Base-by-base conservation (phyloP, 148 eudicot genomes). In the Tetragonia tetragonoides region DNA sequence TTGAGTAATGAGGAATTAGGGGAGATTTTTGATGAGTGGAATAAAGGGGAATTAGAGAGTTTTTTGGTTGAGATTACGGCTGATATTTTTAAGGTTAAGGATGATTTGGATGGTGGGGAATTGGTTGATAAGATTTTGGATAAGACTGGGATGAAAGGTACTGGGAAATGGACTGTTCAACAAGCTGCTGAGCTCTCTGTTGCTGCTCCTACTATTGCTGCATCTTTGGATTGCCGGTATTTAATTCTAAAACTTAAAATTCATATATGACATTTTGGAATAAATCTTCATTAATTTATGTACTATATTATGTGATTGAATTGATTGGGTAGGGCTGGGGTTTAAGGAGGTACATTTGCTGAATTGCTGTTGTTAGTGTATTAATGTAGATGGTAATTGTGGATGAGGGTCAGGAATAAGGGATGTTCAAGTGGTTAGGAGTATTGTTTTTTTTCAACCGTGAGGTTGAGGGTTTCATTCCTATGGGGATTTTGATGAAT, bases 81-180 rank as follows among this genome's bases (percentile, higher is more conserved):
- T 0, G 95, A 93, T 81, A 93, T 93, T 41, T 93, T 93, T 38
- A 89, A 77, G 85, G 93, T 89, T 6, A 86, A 84, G 79, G 97
- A 92, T 78, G 87, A 87, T 2, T 69, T 82, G 16, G 93, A 77
- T 0, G 86, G 81, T 0, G 95, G 95, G 10, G 91, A 87, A 47
- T 84, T 93, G 75, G 93, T 93, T 39, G 97, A 93, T 82, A 89
- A 88, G 87, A 87, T 93, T 65, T 83, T 93, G 84, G 97, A 93
- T 76, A 91, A 91, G 84, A 91, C 97, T 0, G 97, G 95, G 62
- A 91, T 91, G 95, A 93, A 93, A 34, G 97, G 95, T n/a, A 93
- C 97, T 3, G 97, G 97, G 7, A 93, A 93, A 74, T 93, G 97
- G 97, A 93, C 95, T 17, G 95, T 91, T 70, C 97, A 93, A 83